Evolutionary conservation across 345 rosid species (phyloP).

Genomic region (Aquilaria yunnanensis): DNA sequence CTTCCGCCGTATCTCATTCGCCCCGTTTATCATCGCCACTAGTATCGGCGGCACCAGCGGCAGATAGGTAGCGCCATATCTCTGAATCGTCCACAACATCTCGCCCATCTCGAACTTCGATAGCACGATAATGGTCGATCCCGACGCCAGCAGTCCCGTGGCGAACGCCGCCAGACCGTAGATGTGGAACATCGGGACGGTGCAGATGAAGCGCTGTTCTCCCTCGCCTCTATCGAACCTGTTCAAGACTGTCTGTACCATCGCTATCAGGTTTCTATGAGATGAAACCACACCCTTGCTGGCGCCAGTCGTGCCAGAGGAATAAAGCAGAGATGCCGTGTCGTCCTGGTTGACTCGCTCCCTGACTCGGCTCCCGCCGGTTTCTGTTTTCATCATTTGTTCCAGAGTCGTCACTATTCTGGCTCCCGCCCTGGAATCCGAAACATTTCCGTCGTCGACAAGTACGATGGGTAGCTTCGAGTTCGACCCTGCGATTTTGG

Average conservation of each 20-base stretch:
- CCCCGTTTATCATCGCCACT: conserved; percentile 49
- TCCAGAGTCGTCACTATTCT: conserved; percentile 36
- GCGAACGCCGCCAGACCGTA: conserved; percentile 72
- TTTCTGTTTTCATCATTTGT: conserved; percentile 41
- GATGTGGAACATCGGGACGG: conserved; percentile 89
- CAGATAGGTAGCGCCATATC: conserved; percentile 45
- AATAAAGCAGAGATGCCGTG: conserved; percentile 78
- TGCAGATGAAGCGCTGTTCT: conserved; percentile 54
- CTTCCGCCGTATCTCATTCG: conserved; percentile 37
- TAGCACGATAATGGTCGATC: conserved; percentile 61
- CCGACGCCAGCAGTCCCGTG: conserved; percentile 54
- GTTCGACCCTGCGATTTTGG: conserved; percentile 43
- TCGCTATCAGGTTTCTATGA: conserved; percentile 62
- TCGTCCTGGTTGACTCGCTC: conserved; percentile 66
- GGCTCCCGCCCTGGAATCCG: background rate
- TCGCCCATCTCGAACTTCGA: conserved; percentile 66
- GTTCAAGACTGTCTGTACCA: conserved; percentile 36
- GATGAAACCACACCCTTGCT: conserved; percentile 85
- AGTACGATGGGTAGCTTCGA: conserved; percentile 44
- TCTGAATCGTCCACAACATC: conserved; percentile 55
- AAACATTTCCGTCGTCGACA: conserved; percentile 31
- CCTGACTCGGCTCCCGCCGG: conserved; percentile 33
- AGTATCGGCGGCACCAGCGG: conserved; percentile 56
- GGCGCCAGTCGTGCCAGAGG: conserved; percentile 87
- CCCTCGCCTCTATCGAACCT: conserved; percentile 28